phyloP scores from a whole-genome alignment of 441 rosid genomes.

The Brassica balearica region DNA sequence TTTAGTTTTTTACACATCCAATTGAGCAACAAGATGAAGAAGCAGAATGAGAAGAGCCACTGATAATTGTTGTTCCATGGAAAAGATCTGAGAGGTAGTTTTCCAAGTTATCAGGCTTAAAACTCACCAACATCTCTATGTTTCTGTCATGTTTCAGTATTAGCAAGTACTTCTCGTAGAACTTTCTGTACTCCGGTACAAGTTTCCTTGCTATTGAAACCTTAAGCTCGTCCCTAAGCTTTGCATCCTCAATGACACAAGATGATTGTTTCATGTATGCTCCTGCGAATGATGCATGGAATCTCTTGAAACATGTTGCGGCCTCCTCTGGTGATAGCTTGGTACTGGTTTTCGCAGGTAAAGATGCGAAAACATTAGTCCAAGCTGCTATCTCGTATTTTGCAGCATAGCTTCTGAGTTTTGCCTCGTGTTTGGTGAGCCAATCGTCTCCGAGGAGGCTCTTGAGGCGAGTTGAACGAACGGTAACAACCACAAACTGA shows the following conservation, averaged over 20 bases:
- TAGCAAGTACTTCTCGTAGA: slow-evolving; percentile 50
- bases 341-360: slow-evolving; percentile 44
- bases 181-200: slow-evolving; percentile 55
- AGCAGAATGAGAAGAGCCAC: slow-evolving; percentile 32
- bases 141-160: slow-evolving; percentile 36
- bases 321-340: slow-evolving; percentile 50
- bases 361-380: slow-evolving; percentile 52
- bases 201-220: slow-evolving; percentile 55
- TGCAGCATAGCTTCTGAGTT: slow-evolving; percentile 54
- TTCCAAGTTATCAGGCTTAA: slow-evolving; percentile 57
- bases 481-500: slow-evolving; percentile 54
- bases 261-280: slow-evolving; percentile 57
- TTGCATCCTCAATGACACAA: slow-evolving; percentile 52
- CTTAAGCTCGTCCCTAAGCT: slow-evolving; percentile 64
- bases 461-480: slow-evolving; percentile 56
- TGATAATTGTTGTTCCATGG: slow-evolving; percentile 49
- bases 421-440: slow-evolving; percentile 56
- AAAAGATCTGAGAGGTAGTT: slow-evolving; percentile 61
- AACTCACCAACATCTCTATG: slow-evolving; percentile 43
- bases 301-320: slow-evolving; percentile 53
- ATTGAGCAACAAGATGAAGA: slow-evolving; percentile 33
- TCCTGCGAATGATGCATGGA: slow-evolving; percentile 64
- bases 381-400: slow-evolving; percentile 69
- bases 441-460: slow-evolving; percentile 72
- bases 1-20: slow-evolving; percentile 39